A percentile compares a stretch with the other conserved stretches of the same genome.
phyloP scores from a whole-genome alignment of 805 yeast species.

The Pichia manshurica region DNA sequence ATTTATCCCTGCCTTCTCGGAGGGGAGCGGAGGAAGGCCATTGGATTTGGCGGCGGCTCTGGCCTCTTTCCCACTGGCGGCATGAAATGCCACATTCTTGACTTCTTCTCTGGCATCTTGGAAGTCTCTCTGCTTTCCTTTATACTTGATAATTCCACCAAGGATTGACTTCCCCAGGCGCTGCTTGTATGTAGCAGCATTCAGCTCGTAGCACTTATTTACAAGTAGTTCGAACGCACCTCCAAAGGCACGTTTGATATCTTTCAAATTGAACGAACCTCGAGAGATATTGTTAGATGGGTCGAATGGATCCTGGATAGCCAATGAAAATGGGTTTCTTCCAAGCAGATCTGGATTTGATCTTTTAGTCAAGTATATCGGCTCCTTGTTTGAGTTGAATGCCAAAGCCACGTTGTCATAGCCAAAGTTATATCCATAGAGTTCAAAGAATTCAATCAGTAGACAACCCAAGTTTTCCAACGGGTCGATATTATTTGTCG shows the following conservation, averaged over 20 bases:
- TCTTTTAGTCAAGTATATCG: constrained; percentile 55
- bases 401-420: constrained; percentile 74
- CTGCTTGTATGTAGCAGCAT: constrained; percentile 57
- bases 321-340: constrained; percentile 55
- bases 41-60: not conserved
- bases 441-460: constrained; percentile 84
- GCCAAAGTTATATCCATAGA: constrained; percentile 85
- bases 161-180: constrained; percentile 68
- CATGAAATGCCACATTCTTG: constrained; percentile 49
- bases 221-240: constrained; percentile 80
- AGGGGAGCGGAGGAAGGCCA: constrained; percentile 30
- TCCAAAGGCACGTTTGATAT: constrained; percentile 77
- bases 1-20: constrained; percentile 35
- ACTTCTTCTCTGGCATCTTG: constrained; percentile 66
- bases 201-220: constrained; percentile 69
- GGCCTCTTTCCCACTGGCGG: constrained; percentile 20
- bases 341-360: constrained; percentile 33
- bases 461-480: constrained; percentile 77
- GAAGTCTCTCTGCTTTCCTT: constrained; percentile 71
- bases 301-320: constrained; percentile 89
- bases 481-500: constrained; percentile 61
- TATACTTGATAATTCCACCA: constrained; percentile 72
- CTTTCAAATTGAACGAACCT: constrained; percentile 74
- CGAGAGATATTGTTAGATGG: constrained; percentile 76
- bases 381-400: constrained; percentile 45